phyloP scores from a whole-genome alignment of 805 yeast genomes.

The Lipomyces yamadae region DNA sequence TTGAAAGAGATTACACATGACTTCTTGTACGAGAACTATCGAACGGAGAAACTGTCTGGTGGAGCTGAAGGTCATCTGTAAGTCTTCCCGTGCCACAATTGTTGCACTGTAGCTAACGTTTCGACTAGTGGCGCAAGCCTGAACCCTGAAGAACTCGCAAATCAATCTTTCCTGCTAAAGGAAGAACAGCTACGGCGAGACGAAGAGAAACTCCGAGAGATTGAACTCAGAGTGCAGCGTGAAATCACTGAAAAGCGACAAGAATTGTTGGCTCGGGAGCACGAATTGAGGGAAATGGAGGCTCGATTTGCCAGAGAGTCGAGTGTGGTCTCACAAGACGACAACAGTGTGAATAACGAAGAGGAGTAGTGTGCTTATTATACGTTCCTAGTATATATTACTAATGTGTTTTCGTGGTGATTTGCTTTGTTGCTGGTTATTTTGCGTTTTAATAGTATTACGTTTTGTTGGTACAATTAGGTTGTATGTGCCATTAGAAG shows the following conservation, averaged over 20 bases:
- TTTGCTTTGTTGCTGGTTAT: background rate
- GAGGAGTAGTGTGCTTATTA: background rate
- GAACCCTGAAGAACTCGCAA: constrained; percentile 49
- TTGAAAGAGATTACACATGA: constrained; percentile 81
- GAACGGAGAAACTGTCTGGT: constrained; percentile 71
- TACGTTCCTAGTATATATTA: background rate
- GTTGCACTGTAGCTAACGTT: constrained; percentile 14
- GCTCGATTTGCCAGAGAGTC: constrained; percentile 41
- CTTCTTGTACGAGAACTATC: constrained; percentile 73
- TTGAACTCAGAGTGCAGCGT: constrained; percentile 47
- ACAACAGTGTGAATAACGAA: background rate
- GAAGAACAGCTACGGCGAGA: constrained; percentile 52
- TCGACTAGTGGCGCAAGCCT: constrained; percentile 38
- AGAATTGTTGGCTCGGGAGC: constrained; percentile 48
- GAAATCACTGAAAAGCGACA: constrained; percentile 49
- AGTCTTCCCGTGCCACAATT: background rate
- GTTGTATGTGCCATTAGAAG: background rate
- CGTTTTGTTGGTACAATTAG: background rate
- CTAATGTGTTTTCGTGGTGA: background rate
- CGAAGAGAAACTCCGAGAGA: constrained; percentile 47
- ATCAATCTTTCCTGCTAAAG: constrained; percentile 48
- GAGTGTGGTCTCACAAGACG: constrained; percentile 25
- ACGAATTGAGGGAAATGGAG: constrained; percentile 50
- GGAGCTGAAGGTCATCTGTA: constrained; percentile 31
- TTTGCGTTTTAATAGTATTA: background rate